These are phyloP conservation scores for Fusarium newnesense DNA, from an alignment of 2,329 filamentous ascomycete species.

Conservation along the genomic window DNA sequence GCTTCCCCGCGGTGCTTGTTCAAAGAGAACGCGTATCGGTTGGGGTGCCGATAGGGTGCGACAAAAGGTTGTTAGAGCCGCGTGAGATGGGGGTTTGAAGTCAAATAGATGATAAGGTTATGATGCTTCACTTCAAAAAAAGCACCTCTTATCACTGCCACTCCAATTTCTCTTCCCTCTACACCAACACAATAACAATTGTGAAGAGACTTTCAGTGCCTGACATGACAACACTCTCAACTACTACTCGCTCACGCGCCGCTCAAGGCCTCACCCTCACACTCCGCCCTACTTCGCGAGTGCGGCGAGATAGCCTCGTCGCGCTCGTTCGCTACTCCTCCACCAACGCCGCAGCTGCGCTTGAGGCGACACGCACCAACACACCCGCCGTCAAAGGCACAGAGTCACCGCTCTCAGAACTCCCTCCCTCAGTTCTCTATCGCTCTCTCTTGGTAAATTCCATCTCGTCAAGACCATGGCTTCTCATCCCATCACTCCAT, in stretches of 20 bases:
- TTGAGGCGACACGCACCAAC: conserved; percentile 24
- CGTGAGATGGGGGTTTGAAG: background rate
- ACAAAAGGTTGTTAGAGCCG: background rate
- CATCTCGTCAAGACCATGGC: conserved; percentile 57
- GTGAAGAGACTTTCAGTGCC: background rate
- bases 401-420: conserved; percentile 40
- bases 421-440: conserved; percentile 51
- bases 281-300: background rate
- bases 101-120: conserved; percentile 23
- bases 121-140: conserved; percentile 11
- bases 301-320: conserved; percentile 9
- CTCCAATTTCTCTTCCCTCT: background rate
- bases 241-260: conserved; percentile 23
- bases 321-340: conserved; percentile 10
- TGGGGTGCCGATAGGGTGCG: conserved; percentile 21
- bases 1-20: conserved; percentile 29
- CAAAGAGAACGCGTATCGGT: conserved; percentile 6
- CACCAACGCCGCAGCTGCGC: conserved; percentile 6
- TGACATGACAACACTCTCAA: conserved; percentile 30
- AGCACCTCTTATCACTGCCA: background rate
- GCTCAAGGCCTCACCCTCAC: conserved; percentile 19
- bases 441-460: conserved; percentile 57
- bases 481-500: conserved; percentile 52
- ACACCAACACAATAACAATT: background rate
- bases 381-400: background rate